phyloP scores from a whole-genome alignment of 345 rosid genomes.

The Heritiera fomes region DNA sequence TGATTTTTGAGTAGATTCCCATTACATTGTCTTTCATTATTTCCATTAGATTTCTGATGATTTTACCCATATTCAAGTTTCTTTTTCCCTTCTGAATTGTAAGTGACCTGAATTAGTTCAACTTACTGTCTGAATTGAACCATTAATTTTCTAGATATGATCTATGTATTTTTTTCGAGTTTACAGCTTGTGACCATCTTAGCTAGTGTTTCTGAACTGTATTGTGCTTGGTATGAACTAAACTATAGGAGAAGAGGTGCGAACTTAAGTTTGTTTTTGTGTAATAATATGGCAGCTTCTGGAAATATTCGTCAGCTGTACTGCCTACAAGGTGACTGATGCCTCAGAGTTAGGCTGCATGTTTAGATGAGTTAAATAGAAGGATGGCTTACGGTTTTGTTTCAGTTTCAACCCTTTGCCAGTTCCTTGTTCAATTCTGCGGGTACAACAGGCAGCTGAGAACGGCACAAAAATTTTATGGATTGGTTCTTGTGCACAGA shows the following conservation, averaged over 20 bases:
- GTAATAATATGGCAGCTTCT: slow-evolving; percentile 57
- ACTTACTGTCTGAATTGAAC: not conserved
- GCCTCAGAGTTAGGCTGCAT: not conserved
- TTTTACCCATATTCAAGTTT: not conserved
- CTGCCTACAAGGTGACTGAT: slow-evolving; percentile 91
- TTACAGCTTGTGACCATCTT: not conserved
- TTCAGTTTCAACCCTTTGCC: slow-evolving; percentile 23
- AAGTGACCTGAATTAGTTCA: not conserved
- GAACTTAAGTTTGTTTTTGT: not conserved
- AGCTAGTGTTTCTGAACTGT: not conserved
- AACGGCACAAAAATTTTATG: slow-evolving; percentile 20
- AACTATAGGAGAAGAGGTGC: not conserved
- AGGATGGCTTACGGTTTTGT: slow-evolving; percentile 24
- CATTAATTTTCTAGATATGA: not conserved
- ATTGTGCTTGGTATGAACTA: not conserved
- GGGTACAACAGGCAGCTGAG: slow-evolving; percentile 27
- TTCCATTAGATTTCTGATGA: not conserved
- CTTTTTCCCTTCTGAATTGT: not conserved
- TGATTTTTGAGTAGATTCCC: not conserved
- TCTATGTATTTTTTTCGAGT: not conserved
- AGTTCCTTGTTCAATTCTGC: slow-evolving; percentile 21
- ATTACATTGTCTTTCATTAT: not conserved
- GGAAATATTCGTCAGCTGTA: slow-evolving; percentile 98
- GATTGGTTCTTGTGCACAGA: slow-evolving; percentile 28
- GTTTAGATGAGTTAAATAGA: slow-evolving; percentile 23